Evolutionary conservation across 768 basidiomycete genomes (phyloP).

Genomic region (Boletus sensibilis): DNA sequence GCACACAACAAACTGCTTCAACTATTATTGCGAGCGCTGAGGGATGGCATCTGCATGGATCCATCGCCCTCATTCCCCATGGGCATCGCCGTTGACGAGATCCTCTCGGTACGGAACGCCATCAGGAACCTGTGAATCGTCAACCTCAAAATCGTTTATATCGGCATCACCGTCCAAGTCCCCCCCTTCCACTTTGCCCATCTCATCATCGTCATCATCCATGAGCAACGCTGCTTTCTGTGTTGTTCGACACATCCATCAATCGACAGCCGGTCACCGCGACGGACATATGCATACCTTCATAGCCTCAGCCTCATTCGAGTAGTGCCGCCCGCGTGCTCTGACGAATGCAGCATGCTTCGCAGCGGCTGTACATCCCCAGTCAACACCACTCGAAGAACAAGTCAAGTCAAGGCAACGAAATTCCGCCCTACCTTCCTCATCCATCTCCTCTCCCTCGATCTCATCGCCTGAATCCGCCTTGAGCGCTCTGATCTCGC

Average conservation of each 20-base stretch:
- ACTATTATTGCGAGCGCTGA: neutral
- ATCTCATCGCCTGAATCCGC: constrained; percentile 48
- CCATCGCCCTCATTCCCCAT: constrained; percentile 10
- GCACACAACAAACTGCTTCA: neutral
- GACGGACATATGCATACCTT: constrained; percentile 51
- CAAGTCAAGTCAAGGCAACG: neutral
- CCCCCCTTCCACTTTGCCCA: neutral
- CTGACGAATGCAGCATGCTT: constrained; percentile 82
- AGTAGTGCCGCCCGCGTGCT: constrained; percentile 82
- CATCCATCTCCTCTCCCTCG: constrained; percentile 85
- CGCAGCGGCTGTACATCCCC: constrained; percentile 54
- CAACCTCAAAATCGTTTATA: constrained; percentile 5
- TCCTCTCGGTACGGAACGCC: neutral
- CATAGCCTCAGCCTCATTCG: constrained; percentile 91
- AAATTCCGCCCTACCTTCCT: constrained; percentile 61
- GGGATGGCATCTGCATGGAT: neutral
- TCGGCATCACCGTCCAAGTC: constrained; percentile 11
- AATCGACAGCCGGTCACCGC: neutral
- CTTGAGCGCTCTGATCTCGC: constrained; percentile 50
- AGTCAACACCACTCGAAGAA: neutral
- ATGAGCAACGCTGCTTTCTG: constrained; percentile 66
- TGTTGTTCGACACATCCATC: constrained; percentile 8
- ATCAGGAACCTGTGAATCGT: neutral
- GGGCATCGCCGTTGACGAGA: constrained; percentile 23
- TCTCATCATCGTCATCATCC: constrained; percentile 49